These are phyloP conservation scores for Colletotrichum australisinense DNA, from an alignment of 2,329 filamentous ascomycete species.

Conservation along the genomic window DNA sequence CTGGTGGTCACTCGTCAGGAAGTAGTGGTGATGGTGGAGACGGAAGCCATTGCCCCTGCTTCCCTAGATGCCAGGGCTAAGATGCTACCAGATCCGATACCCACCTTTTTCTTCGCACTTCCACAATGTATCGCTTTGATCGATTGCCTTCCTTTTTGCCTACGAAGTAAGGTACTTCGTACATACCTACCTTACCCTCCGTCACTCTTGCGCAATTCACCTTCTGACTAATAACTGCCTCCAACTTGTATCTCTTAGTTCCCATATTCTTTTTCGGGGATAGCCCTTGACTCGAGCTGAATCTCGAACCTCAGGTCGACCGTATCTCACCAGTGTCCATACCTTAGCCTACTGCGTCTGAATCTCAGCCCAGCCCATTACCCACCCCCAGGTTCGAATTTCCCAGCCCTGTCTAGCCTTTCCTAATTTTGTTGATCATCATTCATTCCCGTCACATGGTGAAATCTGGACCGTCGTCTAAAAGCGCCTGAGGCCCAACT, in stretches of 20 bases:
- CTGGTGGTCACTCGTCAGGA: not conserved
- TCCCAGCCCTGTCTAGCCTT: not conserved
- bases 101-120: not conserved
- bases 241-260: not conserved
- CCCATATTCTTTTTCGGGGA: not conserved
- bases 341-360: no score
- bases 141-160: slow-evolving; percentile 18
- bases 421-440: not conserved
- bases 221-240: not conserved
- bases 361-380: not conserved
- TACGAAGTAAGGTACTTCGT: slow-evolving; percentile 2
- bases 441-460: not conserved
- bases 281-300: not conserved
- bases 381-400: not conserved
- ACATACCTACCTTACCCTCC: not conserved
- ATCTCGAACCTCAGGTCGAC: not conserved
- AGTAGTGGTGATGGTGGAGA: not conserved
- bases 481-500: not conserved
- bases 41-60: not conserved
- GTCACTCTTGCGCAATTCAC: slow-evolving; percentile 2
- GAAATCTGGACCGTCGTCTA: not conserved
- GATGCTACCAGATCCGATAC: slow-evolving; percentile 5
- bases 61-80: not conserved
- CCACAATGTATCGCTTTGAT: slow-evolving; percentile 10
- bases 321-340: not conserved